phyloP scores from a whole-genome alignment of 805 yeast species.

The Brettanomyces custersianus region DNA sequence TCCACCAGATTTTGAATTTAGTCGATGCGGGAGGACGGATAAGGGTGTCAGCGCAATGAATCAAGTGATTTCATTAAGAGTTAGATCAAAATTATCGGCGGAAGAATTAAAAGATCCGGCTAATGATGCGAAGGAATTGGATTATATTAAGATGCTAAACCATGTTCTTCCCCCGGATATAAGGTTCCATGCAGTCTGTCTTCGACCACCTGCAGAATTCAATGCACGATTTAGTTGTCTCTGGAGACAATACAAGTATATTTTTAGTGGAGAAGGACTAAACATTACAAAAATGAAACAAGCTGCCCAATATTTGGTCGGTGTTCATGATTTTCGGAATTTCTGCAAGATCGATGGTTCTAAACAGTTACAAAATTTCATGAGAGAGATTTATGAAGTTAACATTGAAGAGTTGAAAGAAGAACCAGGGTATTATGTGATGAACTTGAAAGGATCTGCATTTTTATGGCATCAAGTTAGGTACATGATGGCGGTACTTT shows the following conservation, averaged over 20 bases:
- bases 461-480: slow-evolving; percentile 98
- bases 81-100: slow-evolving; percentile 56
- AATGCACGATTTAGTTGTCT: slow-evolving; percentile 90
- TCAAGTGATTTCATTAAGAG: slow-evolving; percentile 76
- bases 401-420: slow-evolving; percentile 14
- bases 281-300: slow-evolving; percentile 58
- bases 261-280: slow-evolving; percentile 50
- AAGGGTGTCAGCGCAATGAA: slow-evolving; percentile 96
- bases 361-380: slow-evolving; percentile 77
- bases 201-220: slow-evolving; percentile 74
- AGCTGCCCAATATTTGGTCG: slow-evolving; percentile 57
- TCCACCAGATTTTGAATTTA: slow-evolving; percentile 59
- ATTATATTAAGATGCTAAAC: slow-evolving; percentile 69
- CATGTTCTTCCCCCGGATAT: slow-evolving; percentile 75
- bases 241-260: slow-evolving; percentile 79
- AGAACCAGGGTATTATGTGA: slow-evolving; percentile 41
- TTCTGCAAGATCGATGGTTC: slow-evolving; percentile 93
- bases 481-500: slow-evolving; percentile 81
- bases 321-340: slow-evolving; percentile 86
- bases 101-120: slow-evolving; percentile 53
- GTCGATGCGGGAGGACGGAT: slow-evolving; percentile 93
- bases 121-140: slow-evolving; percentile 61
- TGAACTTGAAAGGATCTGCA: slow-evolving; percentile 80
- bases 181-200: slow-evolving; percentile 68
- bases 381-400: slow-evolving; percentile 45